phyloP scores from a whole-genome alignment of 1,139 yeast species.

The Magnusiomyces fungicola region DNA sequence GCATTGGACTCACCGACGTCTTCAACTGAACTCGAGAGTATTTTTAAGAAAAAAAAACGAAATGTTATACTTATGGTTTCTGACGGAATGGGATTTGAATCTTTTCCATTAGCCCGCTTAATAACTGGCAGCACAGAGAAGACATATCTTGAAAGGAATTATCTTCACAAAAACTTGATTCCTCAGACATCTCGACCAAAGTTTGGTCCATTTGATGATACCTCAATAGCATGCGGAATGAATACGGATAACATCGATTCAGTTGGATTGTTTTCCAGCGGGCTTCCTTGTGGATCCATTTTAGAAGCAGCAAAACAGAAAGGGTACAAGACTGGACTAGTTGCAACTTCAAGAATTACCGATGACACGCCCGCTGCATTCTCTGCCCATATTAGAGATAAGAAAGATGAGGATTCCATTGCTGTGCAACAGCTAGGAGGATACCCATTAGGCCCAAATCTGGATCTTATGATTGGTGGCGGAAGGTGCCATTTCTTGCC shows the following conservation, averaged over 20 bases:
- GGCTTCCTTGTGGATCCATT: constrained; percentile 67
- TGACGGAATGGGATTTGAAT: constrained; percentile 90
- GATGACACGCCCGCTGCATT: constrained; percentile 92
- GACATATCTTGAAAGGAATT: too few species aligned
- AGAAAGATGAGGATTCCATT: constrained; percentile 73
- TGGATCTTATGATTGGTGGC: constrained; percentile 82
- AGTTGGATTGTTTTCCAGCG: constrained; percentile 54
- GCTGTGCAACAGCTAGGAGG: constrained; percentile 81
- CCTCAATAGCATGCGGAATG: constrained; percentile 74
- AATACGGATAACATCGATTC: constrained; percentile 83
- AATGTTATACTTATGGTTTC: constrained; percentile 81
- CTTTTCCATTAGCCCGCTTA: constrained; percentile 60
- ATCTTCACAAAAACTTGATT: constrained; percentile 67
- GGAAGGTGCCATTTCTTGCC: constrained; percentile 71
- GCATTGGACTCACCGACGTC: background rate
- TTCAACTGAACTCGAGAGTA: background rate
- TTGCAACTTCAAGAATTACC: constrained; percentile 76
- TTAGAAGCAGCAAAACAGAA: constrained; percentile 73
- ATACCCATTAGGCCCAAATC: constrained; percentile 66
- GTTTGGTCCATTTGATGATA: constrained; percentile 29
- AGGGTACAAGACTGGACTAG: constrained; percentile 76
- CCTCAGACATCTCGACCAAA: constrained; percentile 49
- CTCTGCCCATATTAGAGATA: constrained; percentile 62
- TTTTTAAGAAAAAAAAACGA: constrained; percentile 29
- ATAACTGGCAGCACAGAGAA: constrained; percentile 53